These are phyloP conservation scores for Hypoxylon sp. DNA, from an alignment of 2,329 filamentous ascomycete species.

Conservation along the genomic window DNA sequence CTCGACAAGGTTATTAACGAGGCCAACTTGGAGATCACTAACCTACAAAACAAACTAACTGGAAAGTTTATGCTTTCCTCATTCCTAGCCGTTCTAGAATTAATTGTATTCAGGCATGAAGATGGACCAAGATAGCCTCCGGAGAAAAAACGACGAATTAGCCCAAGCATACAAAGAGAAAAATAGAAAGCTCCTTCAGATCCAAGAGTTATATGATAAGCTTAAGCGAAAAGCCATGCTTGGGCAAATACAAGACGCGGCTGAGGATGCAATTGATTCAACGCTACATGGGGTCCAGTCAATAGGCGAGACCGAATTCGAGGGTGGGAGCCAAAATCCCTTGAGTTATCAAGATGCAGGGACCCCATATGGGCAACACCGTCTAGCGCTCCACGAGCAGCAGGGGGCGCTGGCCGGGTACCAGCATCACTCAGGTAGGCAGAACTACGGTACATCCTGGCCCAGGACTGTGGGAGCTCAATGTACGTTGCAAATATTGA, in stretches of 20 bases:
- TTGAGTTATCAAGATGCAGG: slow-evolving; percentile 30
- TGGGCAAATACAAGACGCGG: slow-evolving; percentile 68
- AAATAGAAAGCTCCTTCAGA: slow-evolving; percentile 75
- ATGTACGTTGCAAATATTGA: slow-evolving; percentile 35
- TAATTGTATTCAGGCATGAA: slow-evolving; percentile 63
- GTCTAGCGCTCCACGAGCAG: slow-evolving; percentile 31
- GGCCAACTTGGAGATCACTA: slow-evolving; percentile 79
- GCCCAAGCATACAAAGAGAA: slow-evolving; percentile 78
- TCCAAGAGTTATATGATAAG: slow-evolving; percentile 75
- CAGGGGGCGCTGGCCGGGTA: slow-evolving; percentile 26
- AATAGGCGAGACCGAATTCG: slow-evolving; percentile 34
- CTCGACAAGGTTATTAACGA: slow-evolving; percentile 82
- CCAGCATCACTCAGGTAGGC: slow-evolving; percentile 24
- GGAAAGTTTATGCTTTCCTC: slow-evolving; percentile 60
- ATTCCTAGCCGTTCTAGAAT: slow-evolving; percentile 25
- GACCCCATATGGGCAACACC: slow-evolving; percentile 35
- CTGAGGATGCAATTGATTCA: slow-evolving; percentile 64
- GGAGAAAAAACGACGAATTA: slow-evolving; percentile 81
- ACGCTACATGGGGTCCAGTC: slow-evolving; percentile 55
- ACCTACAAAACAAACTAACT: slow-evolving; percentile 74
- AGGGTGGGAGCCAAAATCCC: slow-evolving; percentile 29
- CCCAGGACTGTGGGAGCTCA: slow-evolving; percentile 42
- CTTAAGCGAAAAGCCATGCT: slow-evolving; percentile 70
- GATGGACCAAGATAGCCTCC: slow-evolving; percentile 72
- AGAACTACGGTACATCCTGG: slow-evolving; percentile 28